Percentiles rank a stretch among this genome's conserved stretches.
Conservation (phyloP, 768 basidiomycete genomes). For the Mrakia hoshinonis region DNA sequence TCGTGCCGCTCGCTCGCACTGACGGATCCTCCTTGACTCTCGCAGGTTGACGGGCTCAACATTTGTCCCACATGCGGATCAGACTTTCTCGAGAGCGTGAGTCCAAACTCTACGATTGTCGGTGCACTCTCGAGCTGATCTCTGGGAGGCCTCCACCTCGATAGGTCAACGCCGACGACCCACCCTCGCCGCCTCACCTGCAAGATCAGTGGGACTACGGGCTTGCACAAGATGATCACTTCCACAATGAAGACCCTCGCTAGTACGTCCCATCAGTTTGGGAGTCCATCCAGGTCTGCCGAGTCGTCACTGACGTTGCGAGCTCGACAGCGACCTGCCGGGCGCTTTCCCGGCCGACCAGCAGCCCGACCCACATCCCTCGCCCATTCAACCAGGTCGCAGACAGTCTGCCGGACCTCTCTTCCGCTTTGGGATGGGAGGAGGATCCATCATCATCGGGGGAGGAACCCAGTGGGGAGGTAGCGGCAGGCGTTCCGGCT, state of each 20-base stretch:
- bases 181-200: neutral
- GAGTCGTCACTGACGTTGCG: neutral
- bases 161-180: neutral
- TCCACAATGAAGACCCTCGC: constrained; percentile 2
- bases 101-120: neutral
- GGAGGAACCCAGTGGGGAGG: constrained; percentile 13
- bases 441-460: constrained; percentile 23
- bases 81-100: constrained; percentile 20
- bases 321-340: neutral
- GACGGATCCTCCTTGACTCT: neutral
- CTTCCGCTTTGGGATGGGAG: constrained; percentile 24
- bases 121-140: neutral
- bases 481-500: neutral
- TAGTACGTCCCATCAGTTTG: neutral
- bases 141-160: neutral
- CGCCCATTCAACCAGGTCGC: neutral
- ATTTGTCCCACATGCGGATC: constrained; percentile 15
- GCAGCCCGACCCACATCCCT: neutral
- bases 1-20: neutral
- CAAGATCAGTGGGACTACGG: neutral
- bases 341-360: constrained; percentile 12
- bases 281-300: neutral
- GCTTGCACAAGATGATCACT: neutral
- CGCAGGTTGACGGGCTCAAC: constrained; percentile 5
- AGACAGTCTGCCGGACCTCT: neutral